Conservation (phyloP, 1,284 basidiomycete species). For the Vanrija sp. region DNA sequence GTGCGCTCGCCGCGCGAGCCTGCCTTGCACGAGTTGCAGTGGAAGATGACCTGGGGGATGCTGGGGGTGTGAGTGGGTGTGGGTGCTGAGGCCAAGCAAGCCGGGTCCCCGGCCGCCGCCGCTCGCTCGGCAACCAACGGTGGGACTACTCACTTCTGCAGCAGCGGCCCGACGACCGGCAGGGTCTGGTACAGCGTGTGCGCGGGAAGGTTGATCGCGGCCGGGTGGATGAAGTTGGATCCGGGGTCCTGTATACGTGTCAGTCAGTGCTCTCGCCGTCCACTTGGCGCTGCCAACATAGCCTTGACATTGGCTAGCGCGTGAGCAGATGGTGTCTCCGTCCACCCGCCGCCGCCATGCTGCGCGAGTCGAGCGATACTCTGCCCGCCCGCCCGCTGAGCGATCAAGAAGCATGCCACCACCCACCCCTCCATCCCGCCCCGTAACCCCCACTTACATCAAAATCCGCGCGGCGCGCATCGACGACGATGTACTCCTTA, state of each 20-base stretch:
- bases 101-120: no score
- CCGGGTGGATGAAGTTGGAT: conserved; percentile 20
- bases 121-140: neutral
- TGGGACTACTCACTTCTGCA: conserved; percentile 15
- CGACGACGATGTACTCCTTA: conserved; percentile 20
- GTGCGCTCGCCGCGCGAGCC: conserved; percentile 36
- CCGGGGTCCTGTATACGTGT: conserved; percentile 13
- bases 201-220: conserved; percentile 37
- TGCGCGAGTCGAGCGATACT: neutral
- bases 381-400: no score
- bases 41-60: conserved; percentile 37
- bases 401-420: no score
- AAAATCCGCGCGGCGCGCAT: conserved; percentile 31
- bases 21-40: conserved; percentile 34
- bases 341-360: neutral
- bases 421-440: no score
- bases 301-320: neutral
- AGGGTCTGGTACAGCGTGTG: conserved; percentile 35
- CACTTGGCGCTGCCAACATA: no score
- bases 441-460: conserved; percentile 12
- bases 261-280: neutral
- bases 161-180: conserved; percentile 13
- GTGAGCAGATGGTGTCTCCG: neutral
- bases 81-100: no score
- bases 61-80: conserved; percentile 6